Conservation (phyloP, 164 flowering plant genomes). For the Vitis rupestris region DNA sequence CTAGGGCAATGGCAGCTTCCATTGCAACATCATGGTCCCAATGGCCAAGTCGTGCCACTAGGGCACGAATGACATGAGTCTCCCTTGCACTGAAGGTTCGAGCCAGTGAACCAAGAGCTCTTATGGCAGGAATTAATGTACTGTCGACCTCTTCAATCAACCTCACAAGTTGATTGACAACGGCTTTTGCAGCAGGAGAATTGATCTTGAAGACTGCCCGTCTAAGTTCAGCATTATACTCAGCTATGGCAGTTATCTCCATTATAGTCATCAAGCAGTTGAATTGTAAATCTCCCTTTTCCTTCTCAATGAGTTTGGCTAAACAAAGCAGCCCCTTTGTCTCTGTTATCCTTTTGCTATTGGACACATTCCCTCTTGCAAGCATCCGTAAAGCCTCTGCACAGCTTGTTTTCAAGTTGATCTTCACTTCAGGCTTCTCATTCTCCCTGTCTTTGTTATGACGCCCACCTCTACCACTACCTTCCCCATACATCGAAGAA, state of each 20-base stretch:
- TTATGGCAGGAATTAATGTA: conserved; percentile 51
- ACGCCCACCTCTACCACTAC: conserved; percentile 31
- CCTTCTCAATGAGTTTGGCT: conserved; percentile 68
- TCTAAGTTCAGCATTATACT: conserved; percentile 59
- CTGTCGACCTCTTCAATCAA: conserved; percentile 37
- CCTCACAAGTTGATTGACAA: conserved; percentile 66
- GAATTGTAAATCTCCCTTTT: conserved; percentile 54
- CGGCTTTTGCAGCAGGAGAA: conserved; percentile 73
- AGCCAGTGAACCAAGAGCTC: conserved; percentile 74
- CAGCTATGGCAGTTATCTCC: conserved; percentile 78
- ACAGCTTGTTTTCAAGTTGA: conserved; percentile 49
- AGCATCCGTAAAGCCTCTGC: conserved; percentile 76
- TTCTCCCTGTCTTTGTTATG: conserved; percentile 49
- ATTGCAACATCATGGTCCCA: conserved; percentile 46
- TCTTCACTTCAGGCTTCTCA: conserved; percentile 57
- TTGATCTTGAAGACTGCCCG: conserved; percentile 72
- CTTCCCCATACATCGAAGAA: conserved; percentile 17
- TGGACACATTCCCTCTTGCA: conserved; percentile 50
- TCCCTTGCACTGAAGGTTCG: conserved; percentile 76
- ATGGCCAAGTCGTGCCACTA: conserved; percentile 53
- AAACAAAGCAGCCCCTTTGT: conserved; percentile 73
- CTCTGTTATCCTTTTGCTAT: conserved; percentile 70
- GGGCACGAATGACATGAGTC: conserved; percentile 50
- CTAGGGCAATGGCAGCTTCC: conserved; percentile 70
- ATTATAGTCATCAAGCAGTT: conserved; percentile 68